phyloP scores from a whole-genome alignment of 306 rosid genomes.

The Fragaria nilgerrensis region DNA sequence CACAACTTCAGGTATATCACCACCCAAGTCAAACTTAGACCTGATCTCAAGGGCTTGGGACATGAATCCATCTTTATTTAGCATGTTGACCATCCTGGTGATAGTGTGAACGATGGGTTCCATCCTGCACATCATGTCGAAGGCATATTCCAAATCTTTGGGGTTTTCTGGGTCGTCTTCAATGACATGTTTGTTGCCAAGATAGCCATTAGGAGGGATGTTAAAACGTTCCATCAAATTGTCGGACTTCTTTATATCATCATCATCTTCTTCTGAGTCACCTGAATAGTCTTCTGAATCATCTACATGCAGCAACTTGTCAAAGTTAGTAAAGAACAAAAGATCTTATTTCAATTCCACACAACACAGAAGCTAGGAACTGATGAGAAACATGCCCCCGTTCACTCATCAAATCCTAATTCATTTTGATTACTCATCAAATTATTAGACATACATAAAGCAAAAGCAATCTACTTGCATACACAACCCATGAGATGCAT shows the following conservation, averaged over 20 bases:
- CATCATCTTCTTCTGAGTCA: not conserved
- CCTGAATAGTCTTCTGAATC: not conserved
- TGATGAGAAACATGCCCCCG: not conserved
- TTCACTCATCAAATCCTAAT: not conserved
- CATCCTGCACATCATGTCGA: too few relatives aligned
- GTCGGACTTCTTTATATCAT: not conserved
- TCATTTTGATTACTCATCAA: not conserved
- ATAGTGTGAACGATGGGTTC: too few relatives aligned
- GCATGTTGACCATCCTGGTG: too few relatives aligned
- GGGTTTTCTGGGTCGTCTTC: too few relatives aligned
- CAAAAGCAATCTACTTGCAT: not conserved
- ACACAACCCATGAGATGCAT: not conserved
- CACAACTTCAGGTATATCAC: constrained; percentile 39
- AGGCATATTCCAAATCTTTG: too few relatives aligned
- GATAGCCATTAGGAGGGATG: too few relatives aligned
- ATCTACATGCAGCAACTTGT: not conserved
- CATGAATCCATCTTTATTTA: too few relatives aligned
- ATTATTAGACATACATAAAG: not conserved
- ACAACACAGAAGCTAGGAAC: not conserved
- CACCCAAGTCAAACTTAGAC: too few relatives aligned
- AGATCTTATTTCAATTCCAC: not conserved
- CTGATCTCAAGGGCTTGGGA: too few relatives aligned
- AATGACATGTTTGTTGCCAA: too few relatives aligned
- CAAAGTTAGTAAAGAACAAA: too few relatives aligned
- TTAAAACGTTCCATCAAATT: too few relatives aligned